Evolutionary conservation across 140 eudicot genomes (phyloP).

Genomic region (Bidens hawaiensis): DNA sequence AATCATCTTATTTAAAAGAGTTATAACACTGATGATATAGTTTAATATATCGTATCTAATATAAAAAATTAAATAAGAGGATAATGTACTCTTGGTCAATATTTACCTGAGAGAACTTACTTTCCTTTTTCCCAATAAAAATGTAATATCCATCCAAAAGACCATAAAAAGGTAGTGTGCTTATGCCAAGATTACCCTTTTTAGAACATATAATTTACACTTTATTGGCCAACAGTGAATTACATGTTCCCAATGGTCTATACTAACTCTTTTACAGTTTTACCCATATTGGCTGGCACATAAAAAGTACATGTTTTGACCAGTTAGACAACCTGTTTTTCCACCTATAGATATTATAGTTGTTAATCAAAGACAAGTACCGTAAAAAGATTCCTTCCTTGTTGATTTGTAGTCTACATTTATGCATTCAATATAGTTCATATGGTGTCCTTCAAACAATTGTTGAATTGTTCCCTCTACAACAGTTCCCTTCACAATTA

Average conservation of each 20-base stretch:
- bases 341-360: not conserved
- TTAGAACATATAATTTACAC: not conserved
- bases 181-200: no score
- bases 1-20: not conserved
- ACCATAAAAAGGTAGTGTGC: not conserved
- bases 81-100: no score
- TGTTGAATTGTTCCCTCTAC: no score
- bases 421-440: no score
- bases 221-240: not conserved
- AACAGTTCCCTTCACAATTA: no score
- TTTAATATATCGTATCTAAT: not conserved
- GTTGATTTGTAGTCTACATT: no score
- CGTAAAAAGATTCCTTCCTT: conserved; percentile 90
- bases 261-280: not conserved
- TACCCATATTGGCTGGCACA: not conserved
- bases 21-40: not conserved
- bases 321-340: not conserved
- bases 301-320: not conserved
- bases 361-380: conserved; percentile 29
- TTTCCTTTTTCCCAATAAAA: not conserved
- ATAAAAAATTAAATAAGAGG: no score
- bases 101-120: not conserved
- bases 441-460: no score
- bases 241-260: not conserved
- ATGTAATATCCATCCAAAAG: not conserved